Conservation (phyloP, 2,329 filamentous ascomycete species). For the Verticillium nubilum region DNA sequence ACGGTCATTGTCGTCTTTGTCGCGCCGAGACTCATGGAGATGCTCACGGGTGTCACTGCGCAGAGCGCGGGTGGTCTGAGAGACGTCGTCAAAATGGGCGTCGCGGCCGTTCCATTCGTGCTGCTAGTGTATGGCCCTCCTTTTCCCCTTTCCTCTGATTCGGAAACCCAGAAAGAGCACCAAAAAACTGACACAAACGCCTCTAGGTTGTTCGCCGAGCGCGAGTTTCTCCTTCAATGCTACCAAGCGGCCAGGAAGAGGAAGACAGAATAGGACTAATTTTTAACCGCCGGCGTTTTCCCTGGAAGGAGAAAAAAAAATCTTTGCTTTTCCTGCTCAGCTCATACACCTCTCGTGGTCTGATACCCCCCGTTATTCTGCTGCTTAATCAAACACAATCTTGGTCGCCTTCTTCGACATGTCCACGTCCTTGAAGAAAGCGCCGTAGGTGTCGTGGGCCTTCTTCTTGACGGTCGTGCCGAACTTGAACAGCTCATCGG, state of each 20-base stretch:
- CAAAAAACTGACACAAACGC: constrained; percentile 17
- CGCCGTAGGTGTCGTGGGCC: constrained; percentile 89
- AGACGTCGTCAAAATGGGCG: constrained; percentile 42
- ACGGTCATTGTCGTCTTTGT: constrained; percentile 38
- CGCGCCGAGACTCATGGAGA: constrained; percentile 34
- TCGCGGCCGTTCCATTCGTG: constrained; percentile 45
- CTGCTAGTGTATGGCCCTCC: constrained; percentile 44
- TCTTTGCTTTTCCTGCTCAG: background rate
- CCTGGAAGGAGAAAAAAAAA: background rate
- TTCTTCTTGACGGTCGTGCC: constrained; percentile 99
- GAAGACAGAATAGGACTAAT: background rate
- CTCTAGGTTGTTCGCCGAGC: constrained; percentile 47
- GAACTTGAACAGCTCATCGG: constrained; percentile 88
- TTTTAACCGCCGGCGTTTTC: background rate
- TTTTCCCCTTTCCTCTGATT: constrained; percentile 7
- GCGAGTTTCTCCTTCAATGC: constrained; percentile 41
- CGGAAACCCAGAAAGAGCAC: constrained; percentile 2
- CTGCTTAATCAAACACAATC: constrained; percentile 72
- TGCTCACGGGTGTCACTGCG: constrained; percentile 8
- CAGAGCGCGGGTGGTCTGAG: constrained; percentile 13
- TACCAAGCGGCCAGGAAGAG: background rate
- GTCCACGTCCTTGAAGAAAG: constrained; percentile 89
- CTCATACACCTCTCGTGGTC: background rate
- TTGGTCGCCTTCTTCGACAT: constrained; percentile 81
- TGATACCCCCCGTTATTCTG: background rate